Evolutionary conservation across 371 early-diverging fungal species (phyloP).

Genomic region (Rhizopus microsporus): DNA sequence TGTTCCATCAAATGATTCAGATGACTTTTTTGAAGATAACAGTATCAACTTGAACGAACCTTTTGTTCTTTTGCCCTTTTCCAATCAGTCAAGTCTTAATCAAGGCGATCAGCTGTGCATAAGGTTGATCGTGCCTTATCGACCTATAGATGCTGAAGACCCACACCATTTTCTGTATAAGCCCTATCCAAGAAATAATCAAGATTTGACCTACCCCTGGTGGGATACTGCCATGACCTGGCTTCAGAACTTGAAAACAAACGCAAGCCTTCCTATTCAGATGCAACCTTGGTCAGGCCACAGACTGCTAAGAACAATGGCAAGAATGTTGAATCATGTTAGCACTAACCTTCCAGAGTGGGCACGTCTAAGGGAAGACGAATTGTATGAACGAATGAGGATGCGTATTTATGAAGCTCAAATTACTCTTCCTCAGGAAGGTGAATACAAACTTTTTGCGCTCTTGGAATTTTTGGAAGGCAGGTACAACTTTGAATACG

Average conservation of each 20-base stretch:
- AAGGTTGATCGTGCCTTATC: constrained; percentile 27
- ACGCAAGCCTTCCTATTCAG: constrained; percentile 24
- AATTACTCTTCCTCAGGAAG: constrained; percentile 35
- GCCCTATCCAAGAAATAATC: constrained; percentile 22
- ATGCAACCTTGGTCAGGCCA: constrained; percentile 42
- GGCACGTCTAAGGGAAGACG: constrained; percentile 19
- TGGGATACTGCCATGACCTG: constrained; percentile 41
- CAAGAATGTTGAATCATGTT: constrained; percentile 12
- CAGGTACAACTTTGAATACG: constrained; percentile 51
- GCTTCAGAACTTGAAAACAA: constrained; percentile 18
- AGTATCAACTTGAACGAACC: constrained; percentile 11
- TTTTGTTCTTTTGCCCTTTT: constrained; percentile 22
- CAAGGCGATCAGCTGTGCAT: constrained; percentile 24
- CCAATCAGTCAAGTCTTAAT: constrained; percentile 2
- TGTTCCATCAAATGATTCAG: constrained; percentile 15
- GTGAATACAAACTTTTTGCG: constrained; percentile 33
- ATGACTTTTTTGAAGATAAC: constrained; percentile 12
- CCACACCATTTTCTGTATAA: constrained; percentile 23
- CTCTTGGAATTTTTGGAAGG: constrained; percentile 48
- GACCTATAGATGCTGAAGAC: constrained; percentile 2
- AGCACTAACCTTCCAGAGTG: constrained; percentile 27
- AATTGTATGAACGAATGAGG: constrained; percentile 27
- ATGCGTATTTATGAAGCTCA: constrained; percentile 54
- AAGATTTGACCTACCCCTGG: constrained; percentile 30
- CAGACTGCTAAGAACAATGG: constrained; percentile 16